Base-by-base conservation (phyloP, 2,329 filamentous ascomycete species). In the Cytospora piceae region DNA sequence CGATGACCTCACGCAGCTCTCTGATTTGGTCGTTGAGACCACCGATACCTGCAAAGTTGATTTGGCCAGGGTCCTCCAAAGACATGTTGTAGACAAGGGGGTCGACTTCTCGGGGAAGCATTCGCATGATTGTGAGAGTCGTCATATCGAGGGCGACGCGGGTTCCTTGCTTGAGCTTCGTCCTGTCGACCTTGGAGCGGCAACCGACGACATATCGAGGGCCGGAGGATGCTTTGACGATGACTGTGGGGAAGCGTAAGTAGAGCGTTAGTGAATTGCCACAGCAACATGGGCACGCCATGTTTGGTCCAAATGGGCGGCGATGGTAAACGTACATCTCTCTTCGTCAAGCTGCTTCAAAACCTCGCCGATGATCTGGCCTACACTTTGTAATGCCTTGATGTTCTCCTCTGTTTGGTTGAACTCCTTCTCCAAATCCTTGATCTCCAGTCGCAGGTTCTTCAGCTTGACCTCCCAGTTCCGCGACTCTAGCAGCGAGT, bases 21-120 rank as follows among this genome's bases (percentile, higher is more conserved):
- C 95, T 87, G 74, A 99, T 99, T 83, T 99, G 95, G 72, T 99
- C 95, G 77, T 99, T 99, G 74, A 99, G 81, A 70, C 95, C 95
- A 81, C 95, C 95, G 72, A 99, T 99, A 73, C 96, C 95, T 51
- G 90, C 94, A 79, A 99, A 99, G 83, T 92, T 97, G 79, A 99
- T 90, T 79, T 98, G 94, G 7, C 95, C 95, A 0, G 95, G 95
- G 77, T 99, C 95, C 79, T 99, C 95, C 73, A 99, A 81, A 24
- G 95, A 99, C 95, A 99, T 99, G 84, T 99, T 99, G 87, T 99
- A 99, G 72, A 99, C 95, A 71, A 99, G 85, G 24, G 95, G 95
- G 76, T 99, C 95, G 76, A 99, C 96, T 83, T 99, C 95, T 78
- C 95, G 91, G 67, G 95, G 96, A 56, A 99, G 85, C 95, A 99